phyloP scores from a whole-genome alignment of 257 asterid genomes.

The Solanum commersonii region DNA sequence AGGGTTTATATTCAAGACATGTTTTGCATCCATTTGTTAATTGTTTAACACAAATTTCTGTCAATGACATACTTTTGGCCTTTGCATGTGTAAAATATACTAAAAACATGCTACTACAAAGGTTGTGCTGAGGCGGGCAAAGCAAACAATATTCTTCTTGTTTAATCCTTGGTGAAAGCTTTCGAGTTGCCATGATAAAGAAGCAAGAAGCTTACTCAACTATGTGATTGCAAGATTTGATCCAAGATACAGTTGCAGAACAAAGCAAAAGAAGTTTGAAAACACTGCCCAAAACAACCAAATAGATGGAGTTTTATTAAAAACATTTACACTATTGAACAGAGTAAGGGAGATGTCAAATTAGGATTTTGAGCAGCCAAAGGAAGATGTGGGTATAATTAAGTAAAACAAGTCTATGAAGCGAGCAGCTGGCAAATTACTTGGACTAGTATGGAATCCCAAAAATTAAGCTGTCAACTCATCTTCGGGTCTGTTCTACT shows the following conservation, averaged over 20 bases:
- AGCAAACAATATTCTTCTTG: neutral
- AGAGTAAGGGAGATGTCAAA: neutral
- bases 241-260: neutral
- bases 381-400: neutral
- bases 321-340: neutral
- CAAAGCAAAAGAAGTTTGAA: neutral
- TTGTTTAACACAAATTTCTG: neutral
- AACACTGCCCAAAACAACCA: neutral
- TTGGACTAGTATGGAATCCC: neutral
- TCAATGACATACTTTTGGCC: neutral
- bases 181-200: neutral
- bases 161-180: neutral
- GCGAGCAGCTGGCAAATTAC: neutral
- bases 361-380: neutral
- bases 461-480: conserved; percentile 2
- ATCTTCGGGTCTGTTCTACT: conserved; percentile 7
- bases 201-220: neutral
- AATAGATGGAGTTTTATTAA: neutral
- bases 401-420: neutral
- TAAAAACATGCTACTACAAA: neutral
- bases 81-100: neutral
- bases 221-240: neutral
- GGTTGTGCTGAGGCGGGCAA: neutral
- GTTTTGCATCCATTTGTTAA: neutral
- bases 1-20: neutral